These are phyloP conservation scores for Fusarium annulatum DNA, from an alignment of 2,329 filamentous ascomycete genomes.

Conservation along the genomic window DNA sequence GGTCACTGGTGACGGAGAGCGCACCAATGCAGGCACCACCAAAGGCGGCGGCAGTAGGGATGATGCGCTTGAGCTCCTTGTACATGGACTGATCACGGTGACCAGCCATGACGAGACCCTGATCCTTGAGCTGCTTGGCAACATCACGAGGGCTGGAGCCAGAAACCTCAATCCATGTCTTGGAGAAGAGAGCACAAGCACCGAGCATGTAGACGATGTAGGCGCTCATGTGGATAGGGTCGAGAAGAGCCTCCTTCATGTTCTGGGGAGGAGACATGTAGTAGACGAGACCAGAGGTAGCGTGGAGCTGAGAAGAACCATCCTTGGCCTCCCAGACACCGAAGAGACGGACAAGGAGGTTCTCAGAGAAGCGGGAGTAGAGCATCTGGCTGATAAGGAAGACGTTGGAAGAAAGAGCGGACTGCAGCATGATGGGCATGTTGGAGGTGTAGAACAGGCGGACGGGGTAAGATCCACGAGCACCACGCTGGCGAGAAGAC, in stretches of 20 bases:
- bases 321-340: constrained; percentile 99
- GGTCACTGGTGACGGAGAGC: constrained; percentile 93
- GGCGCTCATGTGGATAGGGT: constrained; percentile 94
- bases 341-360: constrained; percentile 95
- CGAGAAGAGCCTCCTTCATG: constrained; percentile 95
- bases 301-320: constrained; percentile 94
- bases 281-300: constrained; percentile 93
- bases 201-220: constrained; percentile 99
- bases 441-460: constrained; percentile 99
- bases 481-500: constrained; percentile 98
- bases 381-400: constrained; percentile 99
- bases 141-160: constrained; percentile 97
- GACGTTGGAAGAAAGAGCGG: constrained; percentile 97
- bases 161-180: constrained; percentile 99
- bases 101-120: constrained; percentile 98
- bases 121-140: constrained; percentile 99
- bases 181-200: constrained; percentile 98
- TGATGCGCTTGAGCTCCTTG: constrained; percentile 99
- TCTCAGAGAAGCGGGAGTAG: constrained; percentile 98
- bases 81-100: constrained; percentile 99
- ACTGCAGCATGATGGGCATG: constrained; percentile 99
- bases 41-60: constrained; percentile 96
- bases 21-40: constrained; percentile 99
- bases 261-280: constrained; percentile 99
- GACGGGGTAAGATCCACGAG: constrained; percentile 96